Base-by-base conservation (phyloP, 176 grass and related monocot genomes). In the Oryza coarctata region DNA sequence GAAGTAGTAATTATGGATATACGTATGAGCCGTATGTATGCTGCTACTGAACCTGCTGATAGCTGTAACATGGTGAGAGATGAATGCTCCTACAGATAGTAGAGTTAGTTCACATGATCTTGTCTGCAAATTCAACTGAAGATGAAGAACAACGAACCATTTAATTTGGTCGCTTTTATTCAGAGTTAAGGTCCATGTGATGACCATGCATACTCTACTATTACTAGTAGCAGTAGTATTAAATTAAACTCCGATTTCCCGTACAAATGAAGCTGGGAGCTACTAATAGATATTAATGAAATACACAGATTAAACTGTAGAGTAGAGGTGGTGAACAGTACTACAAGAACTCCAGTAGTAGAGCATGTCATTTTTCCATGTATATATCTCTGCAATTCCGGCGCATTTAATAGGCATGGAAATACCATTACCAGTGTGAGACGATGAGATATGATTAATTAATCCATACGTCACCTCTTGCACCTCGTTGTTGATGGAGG, bases 381-480 rank as follows among this genome's bases (percentile, higher is more conserved):
- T 60, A 60, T 25, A 9, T 60, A 11, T 60, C 22, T 47, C 68
- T 78, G 8, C 33, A 67, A 74, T 80, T 86, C 66, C 84, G 77
- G 69, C 69, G 12, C 83, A 72, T 65, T 79, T 29, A 79, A 18
- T 65, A 23, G 9, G 9, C 12, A 39, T 1, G 11, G 14, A 25
- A 40, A 71, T 43, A 25, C 38, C n/a, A 25, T 13, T n/a, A 49
- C 4, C 45, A 49, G 45, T 13, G 45, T 3, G 22, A 60, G 1
- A 3, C 35, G 2, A 41, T n/a, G n/a, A n/a, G n/a, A n/a, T n/a
- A n/a, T n/a, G n/a, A n/a, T n/a, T n/a, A n/a, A n/a, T n/a, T n/a
- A n/a, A 22, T 60, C 7, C 25, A 60, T 9, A 60, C 55, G 55
- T 60, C n/a, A 13, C 55, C 55, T 60, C 55, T 22, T 22, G 50